A percentile compares a stretch with the other conserved stretches of the same genome.
Evolutionary conservation across 805 yeast species (phyloP).

Genomic region (Zygosaccharomyces bailii): DNA sequence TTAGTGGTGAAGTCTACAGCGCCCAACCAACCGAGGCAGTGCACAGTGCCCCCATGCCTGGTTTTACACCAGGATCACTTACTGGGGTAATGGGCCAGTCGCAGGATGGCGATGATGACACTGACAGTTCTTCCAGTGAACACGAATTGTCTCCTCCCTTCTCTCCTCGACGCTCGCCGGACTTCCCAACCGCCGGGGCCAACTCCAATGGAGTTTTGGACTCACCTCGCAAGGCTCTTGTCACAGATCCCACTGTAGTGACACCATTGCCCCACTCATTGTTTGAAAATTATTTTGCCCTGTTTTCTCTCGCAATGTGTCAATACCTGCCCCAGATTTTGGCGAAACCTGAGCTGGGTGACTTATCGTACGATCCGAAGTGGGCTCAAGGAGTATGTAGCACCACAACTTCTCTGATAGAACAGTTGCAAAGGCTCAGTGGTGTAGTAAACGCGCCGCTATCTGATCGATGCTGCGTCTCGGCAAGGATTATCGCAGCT

Average conservation of each 20-base stretch:
- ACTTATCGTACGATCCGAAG: conserved; percentile 21
- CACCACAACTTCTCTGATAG: conserved; percentile 13
- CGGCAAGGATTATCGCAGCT: conserved; percentile 22
- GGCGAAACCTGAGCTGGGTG: conserved; percentile 26
- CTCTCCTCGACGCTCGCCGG: conserved; percentile 1
- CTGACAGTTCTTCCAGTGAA: conserved; percentile 3
- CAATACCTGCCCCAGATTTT: conserved; percentile 27
- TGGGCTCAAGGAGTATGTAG: conserved; percentile 28
- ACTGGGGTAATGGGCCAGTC: conserved; percentile 1
- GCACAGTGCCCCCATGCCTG: conserved; percentile 6
- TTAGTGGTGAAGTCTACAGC: conserved; percentile 22
- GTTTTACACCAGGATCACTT: conserved; percentile 2
- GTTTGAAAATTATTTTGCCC: conserved; percentile 31
- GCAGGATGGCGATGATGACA: background rate
- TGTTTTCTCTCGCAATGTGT: conserved; percentile 27
- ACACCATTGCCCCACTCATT: conserved; percentile 26
- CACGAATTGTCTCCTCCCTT: conserved; percentile 1
- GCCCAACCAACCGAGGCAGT: background rate
- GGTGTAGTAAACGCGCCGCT: conserved; percentile 21
- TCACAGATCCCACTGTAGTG: conserved; percentile 26
- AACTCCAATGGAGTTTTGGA: background rate
- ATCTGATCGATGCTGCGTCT: conserved; percentile 26
- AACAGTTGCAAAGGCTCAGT: conserved; percentile 32
- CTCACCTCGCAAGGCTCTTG: conserved; percentile 8
- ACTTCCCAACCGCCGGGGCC: background rate